These are phyloP conservation scores for Oryza coarctata DNA, from an alignment of 176 grass and related monocot species.

Conservation along the genomic window DNA sequence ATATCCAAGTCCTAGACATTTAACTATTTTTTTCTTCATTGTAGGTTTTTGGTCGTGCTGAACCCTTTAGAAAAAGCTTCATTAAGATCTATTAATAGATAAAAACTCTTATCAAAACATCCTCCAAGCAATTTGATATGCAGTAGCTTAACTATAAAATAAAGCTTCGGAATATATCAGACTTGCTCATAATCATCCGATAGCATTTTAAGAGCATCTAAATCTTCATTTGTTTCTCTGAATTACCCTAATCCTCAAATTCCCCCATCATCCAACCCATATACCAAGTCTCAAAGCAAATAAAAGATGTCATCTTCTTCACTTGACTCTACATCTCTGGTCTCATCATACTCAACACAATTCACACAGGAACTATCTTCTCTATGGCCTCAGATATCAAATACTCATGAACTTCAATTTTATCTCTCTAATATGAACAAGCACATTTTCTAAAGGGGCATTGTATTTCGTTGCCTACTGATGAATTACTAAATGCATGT, in stretches of 20 bases:
- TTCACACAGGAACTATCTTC: background rate
- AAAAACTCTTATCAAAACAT: background rate
- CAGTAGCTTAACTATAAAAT: background rate
- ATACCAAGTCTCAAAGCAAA: background rate
- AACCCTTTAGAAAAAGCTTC: background rate
- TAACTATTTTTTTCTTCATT: background rate
- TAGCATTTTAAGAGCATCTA: background rate
- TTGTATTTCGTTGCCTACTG: background rate
- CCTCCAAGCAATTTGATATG: background rate
- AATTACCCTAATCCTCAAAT: background rate
- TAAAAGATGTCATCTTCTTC: background rate
- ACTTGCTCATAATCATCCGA: background rate
- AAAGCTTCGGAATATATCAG: background rate
- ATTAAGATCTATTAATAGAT: background rate
- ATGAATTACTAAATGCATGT: background rate
- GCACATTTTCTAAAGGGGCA: conserved; percentile 12
- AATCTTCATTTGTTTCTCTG: background rate
- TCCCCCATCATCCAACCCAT: background rate
- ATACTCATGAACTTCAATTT: background rate
- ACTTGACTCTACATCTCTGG: background rate
- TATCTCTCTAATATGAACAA: background rate
- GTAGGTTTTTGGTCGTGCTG: background rate
- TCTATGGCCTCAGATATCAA: conserved; percentile 6
- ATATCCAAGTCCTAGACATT: background rate
- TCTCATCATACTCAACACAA: background rate